Evolutionary conservation across 2,329 filamentous ascomycete species (phyloP), one percentile per base, ranked within the genome.

Genomic region (Verticillium tricorpus): DNA sequence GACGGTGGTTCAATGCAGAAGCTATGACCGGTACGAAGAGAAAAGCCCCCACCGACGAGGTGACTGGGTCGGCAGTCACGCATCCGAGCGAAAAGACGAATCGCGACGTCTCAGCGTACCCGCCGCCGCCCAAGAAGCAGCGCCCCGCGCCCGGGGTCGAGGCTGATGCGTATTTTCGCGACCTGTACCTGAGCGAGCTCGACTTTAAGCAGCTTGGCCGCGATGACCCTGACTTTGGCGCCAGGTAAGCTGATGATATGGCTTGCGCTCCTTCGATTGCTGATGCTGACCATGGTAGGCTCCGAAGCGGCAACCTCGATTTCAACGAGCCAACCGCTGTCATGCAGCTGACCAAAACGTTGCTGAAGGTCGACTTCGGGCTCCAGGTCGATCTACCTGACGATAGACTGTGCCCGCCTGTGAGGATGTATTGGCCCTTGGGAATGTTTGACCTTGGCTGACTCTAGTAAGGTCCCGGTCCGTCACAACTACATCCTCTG

Each of bases 401-500:
- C 31, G 88, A 97, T 73, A 83, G 94, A 25, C 80, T 99, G 1
- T 98, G 94, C 71, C 95, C 94, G 14, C 92, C 93, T 1, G 90
- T 96, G 72, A 69, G 80, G 67, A 59, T 11, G 14, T 19, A 6
- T 17, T 14, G 2, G 28, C 17, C 19, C 39, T 12, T 4, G 34
- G 9, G 9, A 31, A 25, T 15, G 9, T 5, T n/a, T 56, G 28
- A 8, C 14, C 34, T 28, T n/a, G 34, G 2, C 61, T 67, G 34
- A 67, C 58, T 9, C 12, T 28, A 5, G 11, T n/a, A 64, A 84
- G 83, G 80, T 86, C 1, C 82, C 83, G 0, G 85, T 85, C 64
- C 87, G 93, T 58, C 89, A 96, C 73, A 95, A 94, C 70, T 99
- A 99, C 73, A 86, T 98, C 22, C 78, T 93, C 9, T 98, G 93